phyloP scores from a whole-genome alignment of 208 protist species.

The Wallacemonas sp. region DNA sequence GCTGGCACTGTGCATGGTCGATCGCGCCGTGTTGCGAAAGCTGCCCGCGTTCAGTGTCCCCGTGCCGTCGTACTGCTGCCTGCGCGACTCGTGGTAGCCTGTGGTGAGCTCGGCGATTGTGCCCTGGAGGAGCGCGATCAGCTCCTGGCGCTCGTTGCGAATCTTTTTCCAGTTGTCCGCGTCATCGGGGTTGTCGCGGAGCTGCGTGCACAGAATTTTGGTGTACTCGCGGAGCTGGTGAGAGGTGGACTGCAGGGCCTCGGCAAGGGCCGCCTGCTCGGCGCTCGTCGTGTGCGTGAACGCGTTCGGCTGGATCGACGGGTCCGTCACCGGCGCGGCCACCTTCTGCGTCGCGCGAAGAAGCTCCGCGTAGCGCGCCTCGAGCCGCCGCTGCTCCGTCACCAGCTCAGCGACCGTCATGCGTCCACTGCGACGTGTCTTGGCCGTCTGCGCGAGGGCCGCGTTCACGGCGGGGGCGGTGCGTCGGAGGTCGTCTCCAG shows the following conservation, averaged over 20 bases:
- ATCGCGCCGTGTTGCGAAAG: conserved; percentile 21
- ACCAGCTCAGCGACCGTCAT: conserved; percentile 80
- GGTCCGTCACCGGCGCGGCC: conserved; percentile 56
- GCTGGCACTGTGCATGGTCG: conserved; percentile 14
- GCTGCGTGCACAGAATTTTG: conserved; percentile 80
- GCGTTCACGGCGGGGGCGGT: conserved; percentile 37
- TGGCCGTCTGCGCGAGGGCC: conserved; percentile 33
- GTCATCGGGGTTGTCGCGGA: conserved; percentile 92
- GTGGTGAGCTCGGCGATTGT: conserved; percentile 74
- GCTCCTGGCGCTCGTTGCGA: conserved; percentile 77
- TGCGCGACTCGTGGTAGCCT: conserved; percentile 57
- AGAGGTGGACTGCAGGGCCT: conserved; percentile 71
- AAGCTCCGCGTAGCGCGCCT: conserved; percentile 84
- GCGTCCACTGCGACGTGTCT: conserved; percentile 42
- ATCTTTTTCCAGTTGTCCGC: conserved; percentile 92
- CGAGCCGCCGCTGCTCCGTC: conserved; percentile 71
- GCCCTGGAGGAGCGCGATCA: conserved; percentile 68
- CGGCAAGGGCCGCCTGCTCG: conserved; percentile 46
- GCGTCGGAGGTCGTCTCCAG: conserved; percentile 22
- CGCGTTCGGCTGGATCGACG: conserved; percentile 38
- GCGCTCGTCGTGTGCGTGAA: conserved; percentile 37
- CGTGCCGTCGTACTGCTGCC: conserved; percentile 24
- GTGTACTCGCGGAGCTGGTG: conserved; percentile 76
- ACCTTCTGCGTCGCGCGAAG: conserved; percentile 51
- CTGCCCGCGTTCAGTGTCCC: conserved; percentile 20